Evolutionary conservation across 768 basidiomycete species (phyloP), one percentile per base, ranked within the genome.

Genomic region (Clathrus columnatus): DNA sequence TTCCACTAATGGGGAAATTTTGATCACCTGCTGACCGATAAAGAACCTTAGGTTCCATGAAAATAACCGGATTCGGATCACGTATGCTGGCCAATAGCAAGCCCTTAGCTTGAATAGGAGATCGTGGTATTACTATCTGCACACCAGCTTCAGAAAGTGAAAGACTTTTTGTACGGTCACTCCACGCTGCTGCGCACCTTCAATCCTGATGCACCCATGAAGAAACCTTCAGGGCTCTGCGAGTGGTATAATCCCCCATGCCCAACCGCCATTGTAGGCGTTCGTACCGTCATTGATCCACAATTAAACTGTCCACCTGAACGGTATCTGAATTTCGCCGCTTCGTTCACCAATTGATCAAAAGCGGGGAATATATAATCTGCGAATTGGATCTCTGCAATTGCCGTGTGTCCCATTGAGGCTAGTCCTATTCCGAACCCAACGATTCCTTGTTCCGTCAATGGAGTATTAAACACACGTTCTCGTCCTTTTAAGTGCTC

Each of bases 311-410:
- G 75, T 0, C 91, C 90, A 28, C 89, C 91, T 21, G 91, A 91
- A 26, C 91, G 87, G 65, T 91, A 97, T 30, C 91, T 78, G 60
- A 85, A 82, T 69, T 97, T 97, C 32, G 94, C 92, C 1, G 91
- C 93, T 72, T 97, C 93, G 60, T 95, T 96, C 41, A 96, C 91
- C 20, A 96, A 75, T 77, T 94, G 92, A 65, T 96, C 93, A 64
- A 97, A 97, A 0, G 93, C 93, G 10, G 93, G 93, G 65, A 76
- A 94, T 58, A 95, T 94, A 66, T 95, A 92, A 64, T 92, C 89
- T 2, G 85, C 81, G 57, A 92, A 92, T 59, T 75, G 73, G 57
- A 96, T 90, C 69, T 97, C 93, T 32, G 91, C 93, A 54, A 97
- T 93, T 3, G 92, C 90, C 2, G 89, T 91, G 57, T 92, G 92